Base-by-base conservation (phyloP, 345 rosid species). In the Syzygium aromaticum region DNA sequence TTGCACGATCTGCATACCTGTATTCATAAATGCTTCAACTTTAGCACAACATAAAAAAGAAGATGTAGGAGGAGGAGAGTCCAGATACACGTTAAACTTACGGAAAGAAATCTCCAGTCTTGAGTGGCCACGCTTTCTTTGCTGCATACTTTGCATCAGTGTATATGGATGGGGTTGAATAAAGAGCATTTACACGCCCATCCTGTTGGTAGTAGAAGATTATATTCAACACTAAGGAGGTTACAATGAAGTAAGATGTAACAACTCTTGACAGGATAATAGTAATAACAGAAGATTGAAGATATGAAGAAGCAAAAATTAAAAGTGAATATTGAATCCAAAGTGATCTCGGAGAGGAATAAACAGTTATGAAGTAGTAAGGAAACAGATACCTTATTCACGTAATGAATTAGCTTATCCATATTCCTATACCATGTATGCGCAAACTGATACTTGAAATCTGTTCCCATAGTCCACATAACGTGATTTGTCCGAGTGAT, bases 381-480 rank as follows among this genome's bases (percentile, higher is more conserved):
- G 51, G 67, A 73, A 87, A 87, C 28, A 86, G 93, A 89, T 92
- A 96, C 99, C 88, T 94, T 92, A 92, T 96, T 98, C 90, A 96
- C 99, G 91, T 98, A 98, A 89, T 98, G 99, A 89, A 98, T 92
- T 88, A 98, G 91, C 91, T 96, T 98, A 93, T 98, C 99, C 99
- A 98, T 93, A 86, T 98, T 92, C 85, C 98, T 93, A 90, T 89
- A 98, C 99, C 99, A 98, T 52, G 99, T 89, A 88, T 92, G 91
- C 28, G 99, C 99, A 90, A 96, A 98, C 89, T 98, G 99, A 92
- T 96, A 98, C 89, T 92, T 94, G 91, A 98, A 98, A 92, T 98
- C 99, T 86, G 99, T 96, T 91, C 99, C 99, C 99, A 98, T 95
- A 78, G 98, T 95, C 91, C 94, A 98, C 99, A 98, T 98, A 86